These are phyloP conservation scores for Phytophthora pisi DNA, from an alignment of 352 stramenopile genomes.

Conservation along the genomic window DNA sequence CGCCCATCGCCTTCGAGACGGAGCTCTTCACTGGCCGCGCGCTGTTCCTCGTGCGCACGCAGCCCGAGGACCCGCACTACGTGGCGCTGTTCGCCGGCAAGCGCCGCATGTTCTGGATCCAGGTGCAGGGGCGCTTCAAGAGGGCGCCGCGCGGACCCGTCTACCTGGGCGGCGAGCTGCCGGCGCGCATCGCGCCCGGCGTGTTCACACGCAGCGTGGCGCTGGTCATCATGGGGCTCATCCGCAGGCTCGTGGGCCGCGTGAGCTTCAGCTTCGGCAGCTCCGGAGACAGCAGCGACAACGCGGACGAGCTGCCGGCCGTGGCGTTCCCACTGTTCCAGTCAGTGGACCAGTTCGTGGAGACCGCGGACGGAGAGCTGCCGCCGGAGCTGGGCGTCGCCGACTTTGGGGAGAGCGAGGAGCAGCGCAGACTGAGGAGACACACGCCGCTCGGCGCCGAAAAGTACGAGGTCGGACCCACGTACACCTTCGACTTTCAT, in stretches of 20 bases:
- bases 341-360: conserved; percentile 81
- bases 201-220: conserved; percentile 82
- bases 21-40: conserved; percentile 83
- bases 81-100: conserved; percentile 62
- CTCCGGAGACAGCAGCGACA: conserved; percentile 13
- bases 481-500: conserved; percentile 91
- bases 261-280: conserved; percentile 81
- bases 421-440: conserved; percentile 42
- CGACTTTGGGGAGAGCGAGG: conserved; percentile 72
- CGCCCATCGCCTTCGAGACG: conserved; percentile 83
- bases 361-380: conserved; percentile 55
- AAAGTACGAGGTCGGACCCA: conserved; percentile 59
- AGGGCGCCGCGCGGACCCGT: conserved; percentile 52
- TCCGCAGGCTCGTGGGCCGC: conserved; percentile 65
- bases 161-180: conserved; percentile 80
- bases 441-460: conserved; percentile 61
- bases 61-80: conserved; percentile 60
- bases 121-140: conserved; percentile 89
- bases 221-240: conserved; percentile 78
- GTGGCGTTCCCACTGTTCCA: conserved; percentile 84
- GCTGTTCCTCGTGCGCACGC: conserved; percentile 84
- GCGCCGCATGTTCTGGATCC: conserved; percentile 87
- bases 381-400: conserved; percentile 57
- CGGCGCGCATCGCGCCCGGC: conserved; percentile 59
- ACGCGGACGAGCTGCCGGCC: conserved; percentile 48